Evolutionary conservation across 169 alveolate species (phyloP).

Genomic region (Eimeria praecox): DNA sequence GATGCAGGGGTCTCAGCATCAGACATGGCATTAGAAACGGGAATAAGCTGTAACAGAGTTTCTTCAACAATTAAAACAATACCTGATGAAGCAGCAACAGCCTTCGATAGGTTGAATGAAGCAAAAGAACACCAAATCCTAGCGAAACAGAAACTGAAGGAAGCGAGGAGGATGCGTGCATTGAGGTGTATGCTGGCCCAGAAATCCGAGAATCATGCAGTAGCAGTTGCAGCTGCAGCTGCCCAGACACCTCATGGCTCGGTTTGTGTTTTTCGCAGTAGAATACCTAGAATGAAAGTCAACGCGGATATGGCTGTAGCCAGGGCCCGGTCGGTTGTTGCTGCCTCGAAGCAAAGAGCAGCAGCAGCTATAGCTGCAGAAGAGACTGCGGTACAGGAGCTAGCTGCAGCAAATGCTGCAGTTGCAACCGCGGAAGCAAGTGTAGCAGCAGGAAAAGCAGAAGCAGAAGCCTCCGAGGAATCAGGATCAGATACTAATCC

Average conservation of each 20-base stretch:
- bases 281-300: background rate
- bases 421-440: background rate
- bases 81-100: background rate
- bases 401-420: conserved; percentile 44
- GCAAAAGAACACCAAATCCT: background rate
- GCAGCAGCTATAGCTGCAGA: conserved; percentile 47
- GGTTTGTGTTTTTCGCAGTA: background rate
- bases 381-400: conserved; percentile 47
- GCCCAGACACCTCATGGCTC: background rate
- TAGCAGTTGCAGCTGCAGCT: conserved; percentile 37
- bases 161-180: conserved; percentile 52
- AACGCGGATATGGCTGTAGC: conserved; percentile 10
- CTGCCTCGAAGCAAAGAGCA: conserved; percentile 41
- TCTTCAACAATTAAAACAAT: background rate
- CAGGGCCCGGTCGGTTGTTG: conserved; percentile 28
- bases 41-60: background rate
- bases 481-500: background rate
- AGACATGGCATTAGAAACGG: background rate
- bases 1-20: background rate
- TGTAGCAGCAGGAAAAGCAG: background rate
- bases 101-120: background rate
- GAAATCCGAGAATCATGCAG: background rate
- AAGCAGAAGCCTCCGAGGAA: background rate
- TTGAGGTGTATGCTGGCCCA: conserved; percentile 69
- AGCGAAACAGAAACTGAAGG: conserved; percentile 9